Evolutionary conservation across 2,329 filamentous ascomycete species (phyloP).

Genomic region (Cladorrhinum sp.): DNA sequence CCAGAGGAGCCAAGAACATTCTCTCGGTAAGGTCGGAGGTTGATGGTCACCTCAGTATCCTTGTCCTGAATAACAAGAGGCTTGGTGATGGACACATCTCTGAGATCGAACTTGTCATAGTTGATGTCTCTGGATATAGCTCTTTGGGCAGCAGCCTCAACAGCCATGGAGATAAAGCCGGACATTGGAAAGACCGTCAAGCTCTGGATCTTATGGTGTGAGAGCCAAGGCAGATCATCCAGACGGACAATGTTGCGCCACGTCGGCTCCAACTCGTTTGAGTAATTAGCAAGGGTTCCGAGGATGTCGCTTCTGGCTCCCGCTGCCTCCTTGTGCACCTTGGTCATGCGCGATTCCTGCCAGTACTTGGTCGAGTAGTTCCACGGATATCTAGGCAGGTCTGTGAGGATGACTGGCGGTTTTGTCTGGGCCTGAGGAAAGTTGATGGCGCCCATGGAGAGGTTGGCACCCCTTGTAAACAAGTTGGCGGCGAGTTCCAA

Average conservation of each 20-base stretch:
- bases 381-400: conserved; percentile 49
- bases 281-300: conserved; percentile 43
- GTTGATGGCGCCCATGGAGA: conserved; percentile 48
- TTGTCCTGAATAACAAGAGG: conserved; percentile 48
- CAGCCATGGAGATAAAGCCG: conserved; percentile 50
- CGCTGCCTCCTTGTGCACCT: conserved; percentile 40
- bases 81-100: conserved; percentile 45
- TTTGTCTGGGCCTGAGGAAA: conserved; percentile 37
- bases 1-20: conserved; percentile 41
- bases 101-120: conserved; percentile 44
- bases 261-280: conserved; percentile 43
- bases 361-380: conserved; percentile 46
- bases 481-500: conserved; percentile 44
- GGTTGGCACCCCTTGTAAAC: conserved; percentile 42
- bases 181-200: conserved; percentile 54
- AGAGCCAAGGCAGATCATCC: conserved; percentile 54
- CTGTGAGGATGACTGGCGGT: conserved; percentile 32
- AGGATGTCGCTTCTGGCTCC: conserved; percentile 45
- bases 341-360: conserved; percentile 45
- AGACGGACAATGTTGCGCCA: conserved; percentile 49
- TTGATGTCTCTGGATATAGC: conserved; percentile 27
- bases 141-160: conserved; percentile 41
- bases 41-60: conserved; percentile 50
- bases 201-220: conserved; percentile 57
- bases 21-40: conserved; percentile 43